These are phyloP conservation scores for Paracoccidioides brasiliensis DNA, from an alignment of 2,329 filamentous ascomycete species.

Conservation along the genomic window DNA sequence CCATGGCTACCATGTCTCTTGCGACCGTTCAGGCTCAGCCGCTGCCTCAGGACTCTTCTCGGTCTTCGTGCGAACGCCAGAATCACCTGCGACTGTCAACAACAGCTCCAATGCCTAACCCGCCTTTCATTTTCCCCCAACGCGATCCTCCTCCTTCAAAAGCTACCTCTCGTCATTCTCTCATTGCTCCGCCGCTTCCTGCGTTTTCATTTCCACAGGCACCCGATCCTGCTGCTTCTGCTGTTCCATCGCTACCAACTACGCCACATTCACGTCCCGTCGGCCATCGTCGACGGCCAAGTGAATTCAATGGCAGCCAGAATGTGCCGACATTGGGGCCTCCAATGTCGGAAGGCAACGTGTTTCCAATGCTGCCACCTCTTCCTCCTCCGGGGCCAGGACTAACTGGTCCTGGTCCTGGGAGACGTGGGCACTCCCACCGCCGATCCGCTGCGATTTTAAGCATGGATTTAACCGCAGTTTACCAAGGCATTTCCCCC, in stretches of 20 bases:
- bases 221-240: slow-evolving; percentile 23
- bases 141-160: slow-evolving; percentile 37
- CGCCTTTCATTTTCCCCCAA: slow-evolving; percentile 8
- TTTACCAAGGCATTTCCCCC: slow-evolving; percentile 35
- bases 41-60: slow-evolving; percentile 17
- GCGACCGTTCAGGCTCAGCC: slow-evolving; percentile 21
- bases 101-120: background rate
- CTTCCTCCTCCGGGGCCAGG: slow-evolving; percentile 22
- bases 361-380: slow-evolving; percentile 40
- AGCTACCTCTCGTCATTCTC: slow-evolving; percentile 42
- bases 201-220: slow-evolving; percentile 26
- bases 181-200: slow-evolving; percentile 22
- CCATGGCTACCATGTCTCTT: slow-evolving; percentile 12
- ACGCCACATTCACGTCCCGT: slow-evolving; percentile 41
- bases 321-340: slow-evolving; percentile 44
- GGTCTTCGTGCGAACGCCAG: slow-evolving; percentile 12
- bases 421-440: slow-evolving; percentile 61
- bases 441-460: slow-evolving; percentile 72
- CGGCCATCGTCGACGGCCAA: slow-evolving; percentile 63
- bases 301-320: slow-evolving; percentile 69
- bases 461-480: slow-evolving; percentile 58
- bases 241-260: slow-evolving; percentile 40
- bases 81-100: slow-evolving; percentile 12
- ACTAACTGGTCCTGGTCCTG: slow-evolving; percentile 34
- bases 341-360: slow-evolving; percentile 49